Percentiles rank a stretch among this genome's conserved stretches.
These are phyloP conservation scores for Entomortierella parvispora DNA, from an alignment of 192 early-diverging fungal species.

Conservation along the genomic window DNA sequence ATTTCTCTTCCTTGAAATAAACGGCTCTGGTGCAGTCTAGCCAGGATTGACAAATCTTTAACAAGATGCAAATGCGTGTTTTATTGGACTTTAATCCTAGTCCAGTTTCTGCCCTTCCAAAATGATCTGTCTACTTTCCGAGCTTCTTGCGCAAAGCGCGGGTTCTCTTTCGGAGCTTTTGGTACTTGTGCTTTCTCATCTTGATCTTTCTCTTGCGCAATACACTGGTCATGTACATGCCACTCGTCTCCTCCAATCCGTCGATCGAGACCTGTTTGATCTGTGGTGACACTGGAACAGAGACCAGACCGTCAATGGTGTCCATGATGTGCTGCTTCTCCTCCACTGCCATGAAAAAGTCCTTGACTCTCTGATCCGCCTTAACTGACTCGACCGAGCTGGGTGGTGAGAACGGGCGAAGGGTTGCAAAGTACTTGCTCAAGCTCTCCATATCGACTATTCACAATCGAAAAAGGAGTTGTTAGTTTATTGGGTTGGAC, in stretches of 20 bases:
- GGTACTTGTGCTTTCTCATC: conserved; percentile 98
- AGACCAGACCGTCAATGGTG: conserved; percentile 14
- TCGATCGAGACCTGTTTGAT: conserved; percentile 20
- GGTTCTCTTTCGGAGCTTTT: conserved; percentile 84
- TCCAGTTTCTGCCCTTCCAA: no score
- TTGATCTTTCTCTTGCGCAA: conserved; percentile 86
- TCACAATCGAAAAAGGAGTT: background rate
- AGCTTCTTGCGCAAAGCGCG: conserved; percentile 80
- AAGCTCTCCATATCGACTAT: conserved; percentile 32
- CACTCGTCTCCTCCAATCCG: conserved; percentile 25
- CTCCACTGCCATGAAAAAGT: conserved; percentile 31
- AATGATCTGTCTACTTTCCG: no score
- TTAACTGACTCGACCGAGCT: conserved; percentile 6
- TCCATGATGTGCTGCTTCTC: conserved; percentile 3
- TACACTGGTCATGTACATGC: conserved; percentile 77
- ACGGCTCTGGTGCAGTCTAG: background rate
- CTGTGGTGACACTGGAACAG: background rate
- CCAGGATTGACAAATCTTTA: no score
- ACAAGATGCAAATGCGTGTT: no score
- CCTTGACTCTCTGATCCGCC: conserved; percentile 26
- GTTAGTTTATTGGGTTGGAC: background rate
- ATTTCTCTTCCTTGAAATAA: conserved; percentile 51
- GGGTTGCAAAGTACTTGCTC: conserved; percentile 43
- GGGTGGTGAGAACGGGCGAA: conserved; percentile 56
- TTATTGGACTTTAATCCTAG: no score